Conservation (phyloP, 2,329 filamentous ascomycete genomes). For the Diaporthe sp. region DNA sequence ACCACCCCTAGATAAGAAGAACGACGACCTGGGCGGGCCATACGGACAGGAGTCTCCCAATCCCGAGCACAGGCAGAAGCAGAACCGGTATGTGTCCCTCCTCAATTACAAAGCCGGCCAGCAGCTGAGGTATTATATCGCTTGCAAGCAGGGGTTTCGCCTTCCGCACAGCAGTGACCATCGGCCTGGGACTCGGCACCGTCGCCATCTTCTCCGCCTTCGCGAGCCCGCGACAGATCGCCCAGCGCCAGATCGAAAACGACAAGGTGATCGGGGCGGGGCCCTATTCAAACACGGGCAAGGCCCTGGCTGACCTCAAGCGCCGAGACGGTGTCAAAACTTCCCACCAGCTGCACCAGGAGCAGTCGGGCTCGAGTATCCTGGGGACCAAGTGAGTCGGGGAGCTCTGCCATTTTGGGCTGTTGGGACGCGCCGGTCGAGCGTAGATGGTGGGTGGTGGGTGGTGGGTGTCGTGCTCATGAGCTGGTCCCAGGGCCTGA, state of each 20-base stretch:
- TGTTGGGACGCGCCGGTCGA: background rate
- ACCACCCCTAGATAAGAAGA: conserved; percentile 24
- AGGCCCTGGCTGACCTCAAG: conserved; percentile 23
- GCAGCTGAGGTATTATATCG: background rate
- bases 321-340: conserved; percentile 25
- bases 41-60: conserved; percentile 29
- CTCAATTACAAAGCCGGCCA: background rate
- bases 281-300: conserved; percentile 22
- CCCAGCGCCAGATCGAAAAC: conserved; percentile 31
- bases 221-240: conserved; percentile 23
- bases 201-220: conserved; percentile 22
- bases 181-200: conserved; percentile 8
- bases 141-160: conserved; percentile 19
- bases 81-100: background rate
- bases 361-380: conserved; percentile 26
- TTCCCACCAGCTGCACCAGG: conserved; percentile 27
- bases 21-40: conserved; percentile 30
- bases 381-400: conserved; percentile 14
- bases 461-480: background rate
- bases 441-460: background rate
- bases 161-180: conserved; percentile 9
- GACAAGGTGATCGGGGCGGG: conserved; percentile 26
- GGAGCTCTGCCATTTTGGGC: background rate
- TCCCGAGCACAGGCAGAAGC: conserved; percentile 16
- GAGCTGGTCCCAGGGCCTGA: too few species aligned